Conservation (phyloP, 345 rosid species). For the Aethionema arabicum region DNA sequence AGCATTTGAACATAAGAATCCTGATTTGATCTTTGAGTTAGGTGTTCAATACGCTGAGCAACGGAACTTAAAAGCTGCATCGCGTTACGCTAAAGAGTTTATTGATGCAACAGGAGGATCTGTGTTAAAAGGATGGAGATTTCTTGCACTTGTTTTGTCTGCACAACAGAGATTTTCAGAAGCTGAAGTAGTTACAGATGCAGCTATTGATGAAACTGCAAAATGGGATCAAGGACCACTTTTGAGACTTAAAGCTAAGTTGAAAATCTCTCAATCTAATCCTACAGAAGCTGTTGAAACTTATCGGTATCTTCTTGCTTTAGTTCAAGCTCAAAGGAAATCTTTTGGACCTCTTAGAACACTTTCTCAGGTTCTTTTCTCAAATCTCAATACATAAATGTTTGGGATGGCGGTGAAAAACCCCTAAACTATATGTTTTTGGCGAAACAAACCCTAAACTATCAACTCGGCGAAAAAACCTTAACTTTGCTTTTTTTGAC, state of each 20-base stretch:
- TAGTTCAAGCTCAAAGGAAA: conserved; percentile 91
- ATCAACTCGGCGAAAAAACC: no score
- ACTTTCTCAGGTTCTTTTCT: conserved; percentile 54
- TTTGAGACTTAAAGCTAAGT: conserved; percentile 78
- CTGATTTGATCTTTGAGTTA: conserved; percentile 73
- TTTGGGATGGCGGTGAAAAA: no score
- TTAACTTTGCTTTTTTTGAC: no score
- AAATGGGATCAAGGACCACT: conserved; percentile 92
- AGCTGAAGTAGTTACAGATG: conserved; percentile 86
- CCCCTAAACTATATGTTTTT: no score
- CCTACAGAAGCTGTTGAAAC: conserved; percentile 82
- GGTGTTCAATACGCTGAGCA: conserved; percentile 90
- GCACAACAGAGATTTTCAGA: conserved; percentile 85
- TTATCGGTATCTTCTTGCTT: conserved; percentile 78
- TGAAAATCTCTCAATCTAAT: conserved; percentile 63
- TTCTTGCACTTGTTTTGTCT: conserved; percentile 74
- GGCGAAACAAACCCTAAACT: no score
- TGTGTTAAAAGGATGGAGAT: conserved; percentile 81
- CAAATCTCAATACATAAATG: neutral
- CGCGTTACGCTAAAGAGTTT: conserved; percentile 67
- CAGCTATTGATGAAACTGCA: conserved; percentile 88
- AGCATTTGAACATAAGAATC: conserved; percentile 61
- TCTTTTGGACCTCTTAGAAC: conserved; percentile 65
- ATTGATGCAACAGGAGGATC: conserved; percentile 88
- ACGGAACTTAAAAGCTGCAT: conserved; percentile 65